Base-by-base conservation (phyloP, 257 asterid genomes). In the Thymus quinquecostatus region DNA sequence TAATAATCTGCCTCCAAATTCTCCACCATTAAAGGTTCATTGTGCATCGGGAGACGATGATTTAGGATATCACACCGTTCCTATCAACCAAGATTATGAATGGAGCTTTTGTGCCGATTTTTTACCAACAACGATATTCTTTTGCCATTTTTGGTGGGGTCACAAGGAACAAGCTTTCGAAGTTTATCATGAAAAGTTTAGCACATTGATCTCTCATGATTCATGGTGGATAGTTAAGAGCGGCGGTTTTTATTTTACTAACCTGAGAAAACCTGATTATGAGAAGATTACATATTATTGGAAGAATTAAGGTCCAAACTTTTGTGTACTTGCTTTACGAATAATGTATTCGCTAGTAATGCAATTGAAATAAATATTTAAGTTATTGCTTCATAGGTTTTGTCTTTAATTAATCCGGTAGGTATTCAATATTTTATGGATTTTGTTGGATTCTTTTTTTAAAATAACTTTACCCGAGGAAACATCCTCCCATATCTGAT, bases 11-110 rank as follows among this genome's bases (percentile, higher is more conserved):
- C 53, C 76, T 49, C 10, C 33, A 9, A 50, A 71, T 2, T 33
- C 63, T 61, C 6, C 53, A 27, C 44, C 53, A 27, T 61, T 71
- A 51, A 51, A 12, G 0, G 0, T 66, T 44, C 78, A 65, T 11
- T 74, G 78, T 27, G 21, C 34, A 3, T 73, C 78, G 2, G n/a
- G n/a, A 30, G 21, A 71, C 5, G 76, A 71, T 4, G 69, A 71
- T 36, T 14, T 71, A 1, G 76, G 62, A 38, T 5, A 32, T 6
- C 69, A 61, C 11, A 36, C 38, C 3, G 44, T 71, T 8, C 9
- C 4, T 29, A 3, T 38, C 1, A 56, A 56, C 14, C n/a, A 56
- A 56, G 36, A 28, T 28, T 28, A 0, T 30, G n/a, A 56, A 3
- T 56, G 38, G 61, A 29, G 38, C 29, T 29, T 56, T 56, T 54